Conservation (phyloP, 2,329 filamentous ascomycete species). For the Cryphonectria radicalis region DNA sequence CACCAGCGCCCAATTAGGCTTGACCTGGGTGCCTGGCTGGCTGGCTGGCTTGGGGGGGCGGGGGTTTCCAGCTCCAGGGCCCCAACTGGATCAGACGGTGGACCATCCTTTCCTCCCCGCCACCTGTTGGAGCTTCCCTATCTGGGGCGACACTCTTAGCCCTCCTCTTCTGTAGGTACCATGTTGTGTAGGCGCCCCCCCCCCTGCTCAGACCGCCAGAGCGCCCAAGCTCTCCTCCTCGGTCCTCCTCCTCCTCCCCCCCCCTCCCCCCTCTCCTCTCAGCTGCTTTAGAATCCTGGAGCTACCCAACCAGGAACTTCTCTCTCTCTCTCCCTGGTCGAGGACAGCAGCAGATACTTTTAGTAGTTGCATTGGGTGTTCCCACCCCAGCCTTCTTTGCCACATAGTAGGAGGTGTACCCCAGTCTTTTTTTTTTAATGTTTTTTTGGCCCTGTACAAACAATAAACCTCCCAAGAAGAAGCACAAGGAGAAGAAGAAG, state of each 20-base stretch:
- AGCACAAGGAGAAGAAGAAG: neutral
- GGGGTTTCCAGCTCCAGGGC: neutral
- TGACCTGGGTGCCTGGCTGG: neutral
- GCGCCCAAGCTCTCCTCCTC: constrained; percentile 20
- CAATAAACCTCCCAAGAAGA: constrained; percentile 7
- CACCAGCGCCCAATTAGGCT: constrained; percentile 1
- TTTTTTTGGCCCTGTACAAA: neutral
- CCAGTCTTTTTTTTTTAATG: constrained; percentile 3
- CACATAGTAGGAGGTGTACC: constrained; percentile 20
- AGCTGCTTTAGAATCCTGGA: neutral
- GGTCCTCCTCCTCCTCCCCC: too few relatives aligned
- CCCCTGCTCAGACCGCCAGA: constrained; percentile 19
- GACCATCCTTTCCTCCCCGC: neutral
- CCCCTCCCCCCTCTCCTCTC: neutral
- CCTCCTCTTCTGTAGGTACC: neutral
- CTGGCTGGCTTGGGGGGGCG: too few relatives aligned
- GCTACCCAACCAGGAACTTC: constrained; percentile 6
- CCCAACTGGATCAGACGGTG: neutral
- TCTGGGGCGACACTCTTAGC: neutral
- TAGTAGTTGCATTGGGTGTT: neutral
- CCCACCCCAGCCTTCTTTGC: constrained; percentile 28
- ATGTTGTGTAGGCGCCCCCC: neutral
- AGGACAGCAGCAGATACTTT: neutral
- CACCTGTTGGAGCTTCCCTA: neutral
- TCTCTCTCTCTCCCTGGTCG: neutral